These are phyloP conservation scores for Podaxis sp. DNA, from an alignment of 768 basidiomycete genomes.

Conservation along the genomic window DNA sequence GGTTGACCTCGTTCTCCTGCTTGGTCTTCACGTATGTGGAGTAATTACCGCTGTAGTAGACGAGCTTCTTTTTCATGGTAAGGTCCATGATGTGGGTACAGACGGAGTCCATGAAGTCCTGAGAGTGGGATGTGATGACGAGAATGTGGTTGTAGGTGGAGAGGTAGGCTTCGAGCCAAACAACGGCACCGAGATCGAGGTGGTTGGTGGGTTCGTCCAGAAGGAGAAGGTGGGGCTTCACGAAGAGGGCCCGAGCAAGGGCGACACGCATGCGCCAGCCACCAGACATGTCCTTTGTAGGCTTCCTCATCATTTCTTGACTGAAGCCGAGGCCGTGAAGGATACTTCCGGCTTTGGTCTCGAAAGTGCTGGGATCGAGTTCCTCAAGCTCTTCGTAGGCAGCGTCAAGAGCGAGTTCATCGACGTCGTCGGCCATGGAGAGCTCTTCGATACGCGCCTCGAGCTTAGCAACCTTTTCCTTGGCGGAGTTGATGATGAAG, in stretches of 20 bases:
- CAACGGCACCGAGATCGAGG: conserved; percentile 95
- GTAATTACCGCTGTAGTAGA: conserved; percentile 97
- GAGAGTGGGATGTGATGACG: conserved; percentile 97
- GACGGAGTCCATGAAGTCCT: conserved; percentile 97
- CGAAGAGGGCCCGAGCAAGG: conserved; percentile 90
- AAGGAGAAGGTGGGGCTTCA: conserved; percentile 93
- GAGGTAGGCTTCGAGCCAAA: conserved; percentile 98
- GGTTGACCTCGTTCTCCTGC: conserved; percentile 97
- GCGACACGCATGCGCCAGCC: conserved; percentile 99
- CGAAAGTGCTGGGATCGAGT: conserved; percentile 93
- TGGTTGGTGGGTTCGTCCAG: conserved; percentile 95
- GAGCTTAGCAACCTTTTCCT: conserved; percentile 87
- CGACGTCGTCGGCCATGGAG: conserved; percentile 83
- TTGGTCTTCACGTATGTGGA: conserved; percentile 96
- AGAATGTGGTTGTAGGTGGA: conserved; percentile 99
- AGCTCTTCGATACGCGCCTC: conserved; percentile 94
- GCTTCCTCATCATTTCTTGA: conserved; percentile 89
- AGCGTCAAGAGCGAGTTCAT: conserved; percentile 83
- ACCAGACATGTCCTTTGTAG: conserved; percentile 98
- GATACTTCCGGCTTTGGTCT: conserved; percentile 92
- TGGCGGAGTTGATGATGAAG: conserved; percentile 92
- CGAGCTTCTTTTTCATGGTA: conserved; percentile 85
- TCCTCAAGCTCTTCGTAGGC: conserved; percentile 97
- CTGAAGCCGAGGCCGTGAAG: conserved; percentile 97
- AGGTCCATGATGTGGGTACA: conserved; percentile 99